A percentile compares a stretch with the other conserved stretches of the same genome.
Conservation (phyloP, 768 basidiomycete species). For the Leccinum longicurvipes region DNA sequence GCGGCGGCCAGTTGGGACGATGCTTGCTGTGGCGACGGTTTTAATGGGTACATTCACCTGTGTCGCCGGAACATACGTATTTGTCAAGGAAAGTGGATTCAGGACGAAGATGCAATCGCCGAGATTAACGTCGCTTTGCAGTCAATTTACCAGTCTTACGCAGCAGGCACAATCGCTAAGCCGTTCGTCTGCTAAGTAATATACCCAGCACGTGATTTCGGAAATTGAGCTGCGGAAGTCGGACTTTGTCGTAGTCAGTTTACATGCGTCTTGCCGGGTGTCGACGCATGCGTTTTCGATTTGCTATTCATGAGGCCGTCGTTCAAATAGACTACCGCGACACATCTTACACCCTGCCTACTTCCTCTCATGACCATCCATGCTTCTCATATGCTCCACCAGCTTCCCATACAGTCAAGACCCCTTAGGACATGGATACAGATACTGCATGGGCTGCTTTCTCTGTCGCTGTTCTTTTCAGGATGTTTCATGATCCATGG, state of each 20-base stretch:
- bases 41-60: slow-evolving; percentile 51
- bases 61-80: slow-evolving; percentile 40
- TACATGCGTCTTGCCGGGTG: slow-evolving; percentile 8
- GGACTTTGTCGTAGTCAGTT: slow-evolving; percentile 16
- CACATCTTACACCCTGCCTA: slow-evolving; percentile 1
- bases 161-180: slow-evolving; percentile 34
- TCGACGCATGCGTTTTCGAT: not conserved
- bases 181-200: slow-evolving; percentile 37
- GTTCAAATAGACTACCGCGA: slow-evolving; percentile 13
- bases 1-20: slow-evolving; percentile 32
- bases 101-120: not conserved
- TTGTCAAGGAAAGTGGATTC: slow-evolving; percentile 40
- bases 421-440: slow-evolving; percentile 53
- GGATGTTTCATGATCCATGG: slow-evolving; percentile 69
- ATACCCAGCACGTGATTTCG: slow-evolving; percentile 26
- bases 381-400: slow-evolving; percentile 28
- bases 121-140: slow-evolving; percentile 16
- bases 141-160: slow-evolving; percentile 47
- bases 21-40: slow-evolving; percentile 33
- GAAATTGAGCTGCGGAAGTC: not conserved
- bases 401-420: slow-evolving; percentile 53
- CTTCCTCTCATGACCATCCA: slow-evolving; percentile 20
- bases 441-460: slow-evolving; percentile 47
- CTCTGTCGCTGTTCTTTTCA: slow-evolving; percentile 54
- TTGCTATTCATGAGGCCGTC: not conserved